Base-by-base conservation (phyloP, 345 rosid species). In the Murraya koenigii region DNA sequence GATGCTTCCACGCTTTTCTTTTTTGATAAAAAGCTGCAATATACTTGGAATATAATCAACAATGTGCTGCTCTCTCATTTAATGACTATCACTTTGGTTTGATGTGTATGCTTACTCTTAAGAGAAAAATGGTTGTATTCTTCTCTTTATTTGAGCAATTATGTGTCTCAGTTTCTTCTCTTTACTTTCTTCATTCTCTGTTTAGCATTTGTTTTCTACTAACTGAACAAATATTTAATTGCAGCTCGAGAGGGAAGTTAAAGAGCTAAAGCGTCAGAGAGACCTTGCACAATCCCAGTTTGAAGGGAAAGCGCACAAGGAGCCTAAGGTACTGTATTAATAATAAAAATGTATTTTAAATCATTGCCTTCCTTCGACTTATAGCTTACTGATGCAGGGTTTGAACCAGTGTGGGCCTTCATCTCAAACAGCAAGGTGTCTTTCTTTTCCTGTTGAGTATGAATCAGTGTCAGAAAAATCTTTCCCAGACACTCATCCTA, bases 231-330 rank as follows among this genome's bases (percentile, higher is more conserved):
- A 36, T 54, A 55, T 64, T 56, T 54, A 36, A 78, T 76, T 65
- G 82, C 87, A 95, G 98, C 90, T 95, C 94, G 95, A 84, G 76
- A 87, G 81, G 60, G 95, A 93, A 81, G 88, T 95, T 95, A 94
- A 85, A 83, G 99, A 93, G 86, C 86, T 93, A 78, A 95, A 95
- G 86, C 95, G 96, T 66, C 92, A 95, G 80, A 95, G 98, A 87
- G 98, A 95, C 87, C 84, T 85, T 79, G 97, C 94, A 72, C 87
- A 95, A 77, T 88, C 94, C 66, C 90, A 89, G 69, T 94, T 91
- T 82, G 94, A 93, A 91, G 91, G 90, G 86, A 93, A 85, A 80
- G 82, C 85, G 54, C 80, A 82, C 69, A 91, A 89, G 83, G 95
- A 92, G 81, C 88, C 52, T 49, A 95, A 92, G 97, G 99, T 95